phyloP scores from a whole-genome alignment of 1,284 basidiomycete genomes.

The Ustanciosporium gigantosporum region DNA sequence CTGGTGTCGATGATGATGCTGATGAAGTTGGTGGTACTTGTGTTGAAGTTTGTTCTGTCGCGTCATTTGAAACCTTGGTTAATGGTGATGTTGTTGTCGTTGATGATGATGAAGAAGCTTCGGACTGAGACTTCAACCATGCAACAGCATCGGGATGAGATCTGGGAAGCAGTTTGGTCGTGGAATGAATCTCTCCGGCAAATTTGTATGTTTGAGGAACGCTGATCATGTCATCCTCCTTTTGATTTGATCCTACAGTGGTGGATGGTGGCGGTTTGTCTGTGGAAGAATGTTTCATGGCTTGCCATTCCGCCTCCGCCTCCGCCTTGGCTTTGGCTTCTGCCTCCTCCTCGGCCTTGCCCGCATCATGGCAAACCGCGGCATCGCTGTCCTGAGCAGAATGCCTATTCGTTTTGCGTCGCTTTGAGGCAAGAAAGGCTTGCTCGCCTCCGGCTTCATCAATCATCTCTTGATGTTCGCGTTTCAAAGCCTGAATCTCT shows the following conservation, averaged over 20 bases:
- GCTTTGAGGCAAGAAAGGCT: conserved; percentile 4
- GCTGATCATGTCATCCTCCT: conserved; percentile 24
- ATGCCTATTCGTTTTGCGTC: no score
- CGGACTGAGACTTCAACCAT: conserved; percentile 18
- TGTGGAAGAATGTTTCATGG: conserved; percentile 6
- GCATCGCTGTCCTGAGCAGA: background rate
- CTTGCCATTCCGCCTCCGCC: conserved; percentile 15
- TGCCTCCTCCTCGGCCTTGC: no score
- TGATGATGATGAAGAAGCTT: no score
- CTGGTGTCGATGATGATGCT: no score
- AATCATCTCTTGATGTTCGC: conserved; percentile 18
- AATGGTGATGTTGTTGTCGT: no score
- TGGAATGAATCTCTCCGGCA: conserved; percentile 31
- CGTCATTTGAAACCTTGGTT: background rate
- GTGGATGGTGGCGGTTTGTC: no score
- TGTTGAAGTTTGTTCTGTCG: background rate
- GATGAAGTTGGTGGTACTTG: conserved; percentile 1
- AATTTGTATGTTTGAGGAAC: conserved; percentile 41
- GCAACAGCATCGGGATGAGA: conserved; percentile 45
- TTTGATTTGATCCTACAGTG: background rate
- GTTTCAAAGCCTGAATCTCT: conserved; percentile 25
- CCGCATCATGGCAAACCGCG: no score
- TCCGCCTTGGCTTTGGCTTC: background rate
- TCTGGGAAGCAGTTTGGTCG: conserved; percentile 22
- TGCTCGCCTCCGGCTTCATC: conserved; percentile 25